A percentile compares a stretch with the other conserved stretches of the same genome.
phyloP scores from a whole-genome alignment of 2,329 filamentous ascomycete species.

The Diplodia mutila region DNA sequence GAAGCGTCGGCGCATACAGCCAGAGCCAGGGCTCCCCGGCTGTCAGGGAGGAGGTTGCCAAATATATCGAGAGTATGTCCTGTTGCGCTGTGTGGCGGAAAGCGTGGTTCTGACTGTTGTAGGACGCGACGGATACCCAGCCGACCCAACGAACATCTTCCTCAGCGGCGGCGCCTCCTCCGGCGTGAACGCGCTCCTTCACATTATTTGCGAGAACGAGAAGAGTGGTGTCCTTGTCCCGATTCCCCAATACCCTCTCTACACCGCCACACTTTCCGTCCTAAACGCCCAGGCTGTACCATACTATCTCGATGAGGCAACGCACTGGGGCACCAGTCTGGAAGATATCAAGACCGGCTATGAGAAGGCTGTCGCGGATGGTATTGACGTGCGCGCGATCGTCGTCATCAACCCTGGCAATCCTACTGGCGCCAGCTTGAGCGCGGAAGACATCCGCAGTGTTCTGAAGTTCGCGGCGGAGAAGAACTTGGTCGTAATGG shows the following conservation, averaged over 20 bases:
- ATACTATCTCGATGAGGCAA: conserved; percentile 88
- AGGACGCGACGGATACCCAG: conserved; percentile 86
- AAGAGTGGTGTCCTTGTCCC: conserved; percentile 86
- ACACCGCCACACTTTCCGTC: conserved; percentile 87
- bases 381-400: conserved; percentile 86
- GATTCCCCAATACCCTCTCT: conserved; percentile 97
- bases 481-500: conserved; percentile 85
- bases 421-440: conserved; percentile 86
- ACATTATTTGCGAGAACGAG: conserved; percentile 79
- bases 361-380: conserved; percentile 72
- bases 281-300: conserved; percentile 86
- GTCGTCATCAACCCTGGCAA: conserved; percentile 99
- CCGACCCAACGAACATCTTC: conserved; percentile 81
- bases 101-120: not conserved
- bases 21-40: conserved; percentile 86
- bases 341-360: conserved; percentile 74
- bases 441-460: conserved; percentile 75
- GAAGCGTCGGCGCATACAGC: conserved; percentile 95
- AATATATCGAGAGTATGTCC: conserved; percentile 81
- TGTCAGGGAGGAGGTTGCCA: conserved; percentile 86
- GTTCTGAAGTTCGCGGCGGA: conserved; percentile 87
- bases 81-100: not conserved
- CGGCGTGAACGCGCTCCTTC: conserved; percentile 90
- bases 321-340: conserved; percentile 86
- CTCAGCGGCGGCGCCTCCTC: conserved; percentile 90